Percentiles rank a stretch among this genome's conserved stretches.
These are phyloP conservation scores for Eucalyptus sp. DNA, from an alignment of 345 rosid species.

Conservation along the genomic window DNA sequence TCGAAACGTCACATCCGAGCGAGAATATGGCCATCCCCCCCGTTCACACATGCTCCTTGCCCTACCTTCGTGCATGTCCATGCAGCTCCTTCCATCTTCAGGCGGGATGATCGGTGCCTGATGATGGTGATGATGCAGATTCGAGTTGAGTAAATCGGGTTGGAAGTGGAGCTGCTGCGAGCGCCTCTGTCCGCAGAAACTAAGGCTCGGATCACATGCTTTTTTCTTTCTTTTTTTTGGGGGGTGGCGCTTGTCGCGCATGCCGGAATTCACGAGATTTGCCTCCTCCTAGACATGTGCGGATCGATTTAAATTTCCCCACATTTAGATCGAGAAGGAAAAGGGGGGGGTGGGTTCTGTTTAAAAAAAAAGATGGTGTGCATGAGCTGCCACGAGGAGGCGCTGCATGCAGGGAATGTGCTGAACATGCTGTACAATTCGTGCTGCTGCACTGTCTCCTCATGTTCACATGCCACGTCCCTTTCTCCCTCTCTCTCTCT, in stretches of 20 bases:
- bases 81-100: background rate
- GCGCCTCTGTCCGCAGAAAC: background rate
- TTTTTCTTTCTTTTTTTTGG: background rate
- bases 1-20: background rate
- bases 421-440: constrained; percentile 40
- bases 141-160: background rate
- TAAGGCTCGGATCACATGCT: background rate
- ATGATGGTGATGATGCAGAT: background rate
- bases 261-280: background rate
- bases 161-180: background rate
- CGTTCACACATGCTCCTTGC: no score
- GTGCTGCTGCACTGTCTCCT: constrained; percentile 34
- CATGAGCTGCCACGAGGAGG: background rate
- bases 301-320: background rate
- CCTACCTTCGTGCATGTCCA: no score
- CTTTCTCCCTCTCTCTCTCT: background rate
- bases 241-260: background rate
- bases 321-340: background rate
- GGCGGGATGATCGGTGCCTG: background rate
- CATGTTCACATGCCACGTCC: constrained; percentile 10
- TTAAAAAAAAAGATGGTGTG: background rate
- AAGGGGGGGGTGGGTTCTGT: background rate
- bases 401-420: constrained; percentile 51
- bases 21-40: no score
- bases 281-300: background rate